These are phyloP conservation scores for Podospora sp. DNA, from an alignment of 495 filamentous ascomycete species.

Conservation along the genomic window DNA sequence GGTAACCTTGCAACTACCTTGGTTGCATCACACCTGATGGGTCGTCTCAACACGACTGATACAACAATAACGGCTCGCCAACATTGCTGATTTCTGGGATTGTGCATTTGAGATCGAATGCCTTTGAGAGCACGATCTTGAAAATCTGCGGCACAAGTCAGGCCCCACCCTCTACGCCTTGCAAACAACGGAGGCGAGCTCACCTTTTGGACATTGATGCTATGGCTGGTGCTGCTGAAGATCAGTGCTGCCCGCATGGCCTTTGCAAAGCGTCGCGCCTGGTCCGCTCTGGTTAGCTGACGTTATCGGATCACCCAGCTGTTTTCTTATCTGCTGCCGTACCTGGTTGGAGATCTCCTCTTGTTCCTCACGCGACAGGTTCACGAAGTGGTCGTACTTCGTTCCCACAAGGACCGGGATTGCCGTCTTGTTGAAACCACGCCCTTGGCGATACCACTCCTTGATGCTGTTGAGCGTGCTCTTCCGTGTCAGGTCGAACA, in stretches of 20 bases:
- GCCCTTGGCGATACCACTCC: slow-evolving; percentile 98
- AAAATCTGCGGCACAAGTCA: slow-evolving; percentile 71
- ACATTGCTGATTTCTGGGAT: slow-evolving; percentile 98
- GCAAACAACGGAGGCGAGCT: slow-evolving; percentile 9
- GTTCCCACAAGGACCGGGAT: slow-evolving; percentile 96
- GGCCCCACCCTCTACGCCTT: slow-evolving; percentile 9
- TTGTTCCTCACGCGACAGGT: slow-evolving; percentile 94
- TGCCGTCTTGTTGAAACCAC: slow-evolving; percentile 98
- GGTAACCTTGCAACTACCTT: background rate
- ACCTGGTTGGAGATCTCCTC: slow-evolving; percentile 97
- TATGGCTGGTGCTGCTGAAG: slow-evolving; percentile 97
- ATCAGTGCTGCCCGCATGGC: slow-evolving; percentile 97
- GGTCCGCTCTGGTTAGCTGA: slow-evolving; percentile 18
- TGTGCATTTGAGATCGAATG: slow-evolving; percentile 97
- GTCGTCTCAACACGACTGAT: slow-evolving; percentile 68
- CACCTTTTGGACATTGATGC: slow-evolving; percentile 99
- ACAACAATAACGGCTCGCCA: slow-evolving; percentile 93
- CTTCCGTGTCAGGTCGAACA: slow-evolving; percentile 98
- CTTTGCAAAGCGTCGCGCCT: slow-evolving; percentile 95
- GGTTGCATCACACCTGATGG: background rate
- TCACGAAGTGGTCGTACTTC: slow-evolving; percentile 99
- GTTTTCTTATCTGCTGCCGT: slow-evolving; percentile 27
- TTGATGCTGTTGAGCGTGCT: slow-evolving; percentile 98
- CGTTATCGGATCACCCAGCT: too few relatives aligned
- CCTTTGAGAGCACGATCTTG: slow-evolving; percentile 98